Base-by-base conservation (phyloP, 257 asterid genomes). In the Solanum paucissectum region DNA sequence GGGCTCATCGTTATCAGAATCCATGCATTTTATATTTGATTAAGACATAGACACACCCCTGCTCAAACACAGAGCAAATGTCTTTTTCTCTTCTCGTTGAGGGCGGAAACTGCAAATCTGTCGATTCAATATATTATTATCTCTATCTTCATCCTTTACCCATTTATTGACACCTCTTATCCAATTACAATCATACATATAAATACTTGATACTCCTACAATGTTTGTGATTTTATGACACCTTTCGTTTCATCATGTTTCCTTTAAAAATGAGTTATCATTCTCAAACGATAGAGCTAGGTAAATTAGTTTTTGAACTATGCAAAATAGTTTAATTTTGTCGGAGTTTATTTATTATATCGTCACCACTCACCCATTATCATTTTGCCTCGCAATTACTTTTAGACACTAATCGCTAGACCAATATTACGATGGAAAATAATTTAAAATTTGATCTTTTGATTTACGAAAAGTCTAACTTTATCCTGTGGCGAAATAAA, bases 61-160 rank as follows among this genome's bases (percentile, higher is more conserved):
- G 60, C 60, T 76, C 20, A 76, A n/a, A 25, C 62, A 77, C 84
- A 42, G 1, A n/a, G 62, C 64, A 46, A 69, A 82, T 83, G 93
- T 91, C 93, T 79, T 88, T 87, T 86, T 89, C 95, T 76, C 81
- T 91, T 83, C 90, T 93, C 76, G 68, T 87, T 83, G 89, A 25
- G 90, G 93, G 86, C 84, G 88, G 91, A 89, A 87, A 42, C 37
- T 77, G 62, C 37, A 25, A 77, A 77, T n/a, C 2, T 76, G 60
- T 76, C 36, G 2, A 76, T 40, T 42, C 12, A 16, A 33, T 16
- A 18, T 23, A 37, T 21, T 20, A 4, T 36, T 23, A 38, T 38
- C 29, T 4, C 32, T 75, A 36, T 36, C 27, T 68, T 21, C 49
- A 34, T 36, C 49, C 49, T 18, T 73, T 73, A n/a, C 46, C 44